phyloP scores from a whole-genome alignment of 2,329 filamentous ascomycete species.

The Cryphonectria parasitica region DNA sequence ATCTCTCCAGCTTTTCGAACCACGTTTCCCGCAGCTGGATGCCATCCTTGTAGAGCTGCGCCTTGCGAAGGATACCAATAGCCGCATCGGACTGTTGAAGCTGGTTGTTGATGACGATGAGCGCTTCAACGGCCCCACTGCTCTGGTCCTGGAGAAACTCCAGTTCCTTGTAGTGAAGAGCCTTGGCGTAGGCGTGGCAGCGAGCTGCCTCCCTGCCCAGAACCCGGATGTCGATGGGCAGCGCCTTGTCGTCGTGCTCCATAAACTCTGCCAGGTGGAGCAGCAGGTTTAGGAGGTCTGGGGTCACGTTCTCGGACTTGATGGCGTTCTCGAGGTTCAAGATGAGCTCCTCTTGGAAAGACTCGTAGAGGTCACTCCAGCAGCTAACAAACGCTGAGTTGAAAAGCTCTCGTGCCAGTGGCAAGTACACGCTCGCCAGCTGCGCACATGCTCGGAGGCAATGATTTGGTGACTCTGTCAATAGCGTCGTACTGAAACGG shows the following conservation, averaged over 20 bases:
- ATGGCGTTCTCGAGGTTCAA: constrained; percentile 94
- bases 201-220: constrained; percentile 93
- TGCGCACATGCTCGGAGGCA: constrained; percentile 91
- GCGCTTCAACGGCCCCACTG: constrained; percentile 89
- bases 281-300: constrained; percentile 90
- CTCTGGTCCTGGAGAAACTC: constrained; percentile 99
- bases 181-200: constrained; percentile 97
- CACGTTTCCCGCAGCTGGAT: constrained; percentile 97
- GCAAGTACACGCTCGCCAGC: constrained; percentile 87
- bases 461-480: constrained; percentile 95
- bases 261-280: constrained; percentile 98
- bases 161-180: constrained; percentile 96
- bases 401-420: constrained; percentile 90
- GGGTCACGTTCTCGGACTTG: constrained; percentile 92
- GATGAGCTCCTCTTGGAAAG: constrained; percentile 95
- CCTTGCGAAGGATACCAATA: constrained; percentile 95
- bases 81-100: constrained; percentile 97
- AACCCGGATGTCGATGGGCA: constrained; percentile 95
- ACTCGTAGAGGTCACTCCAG: constrained; percentile 96
- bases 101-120: constrained; percentile 99
- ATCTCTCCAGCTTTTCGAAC: constrained; percentile 98
- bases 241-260: constrained; percentile 98
- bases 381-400: constrained; percentile 99
- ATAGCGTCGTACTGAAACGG: constrained; percentile 89
- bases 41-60: constrained; percentile 88